Base-by-base conservation (phyloP, 2,329 filamentous ascomycete species). In the Graphilbum sp. region DNA sequence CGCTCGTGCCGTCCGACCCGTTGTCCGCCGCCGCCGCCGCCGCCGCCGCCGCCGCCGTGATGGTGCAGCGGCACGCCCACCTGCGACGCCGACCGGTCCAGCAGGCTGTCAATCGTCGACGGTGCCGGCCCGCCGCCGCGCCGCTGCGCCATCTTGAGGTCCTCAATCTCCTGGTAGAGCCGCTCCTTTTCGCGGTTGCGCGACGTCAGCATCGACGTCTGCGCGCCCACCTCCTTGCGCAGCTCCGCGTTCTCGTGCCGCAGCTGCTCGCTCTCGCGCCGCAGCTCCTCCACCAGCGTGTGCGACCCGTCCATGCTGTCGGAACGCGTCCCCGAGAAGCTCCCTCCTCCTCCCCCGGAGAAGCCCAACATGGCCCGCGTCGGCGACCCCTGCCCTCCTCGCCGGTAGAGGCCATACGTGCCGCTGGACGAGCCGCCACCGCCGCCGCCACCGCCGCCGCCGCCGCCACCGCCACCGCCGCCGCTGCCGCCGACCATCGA, bases 181-280 rank as follows among this genome's bases (percentile, higher is more conserved):
- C 86, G 75, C 54, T 96, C 87, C 53, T 94, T 92, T 54, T 98
- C 90, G 20, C 86, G 80, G 52, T 95, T 95, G 19, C 90, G 73
- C 27, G 90, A 96, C 1, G 88, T 95, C 25, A 98, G 69, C 85
- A 98, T 96, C 0, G 87, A 95, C 1, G 87, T 93, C 55, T 98
- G 90, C 3, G 90, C 90, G 43, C 87, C 85, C 23, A 96, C 82
- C 56, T 96, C 87, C 38, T 87, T 80, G 38, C 88, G 75, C 24
- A 98, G 60, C 54, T 95, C 88, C 3, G 85, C 84, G 50, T 95
- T 96, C 52, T 96, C 88, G 52, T 88, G 85, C 37, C 83, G 79
- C 21, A 96, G 62, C 47, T 92, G 79, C 44, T 85, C 79, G 40
- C 69, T 69, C 49, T 79, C 74, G 5, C 66, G 63, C 10, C 71